A percentile compares a stretch with the other conserved stretches of the same genome.
Evolutionary conservation across 1,139 yeast genomes (phyloP).

Genomic region (Kodamaea plutei): DNA sequence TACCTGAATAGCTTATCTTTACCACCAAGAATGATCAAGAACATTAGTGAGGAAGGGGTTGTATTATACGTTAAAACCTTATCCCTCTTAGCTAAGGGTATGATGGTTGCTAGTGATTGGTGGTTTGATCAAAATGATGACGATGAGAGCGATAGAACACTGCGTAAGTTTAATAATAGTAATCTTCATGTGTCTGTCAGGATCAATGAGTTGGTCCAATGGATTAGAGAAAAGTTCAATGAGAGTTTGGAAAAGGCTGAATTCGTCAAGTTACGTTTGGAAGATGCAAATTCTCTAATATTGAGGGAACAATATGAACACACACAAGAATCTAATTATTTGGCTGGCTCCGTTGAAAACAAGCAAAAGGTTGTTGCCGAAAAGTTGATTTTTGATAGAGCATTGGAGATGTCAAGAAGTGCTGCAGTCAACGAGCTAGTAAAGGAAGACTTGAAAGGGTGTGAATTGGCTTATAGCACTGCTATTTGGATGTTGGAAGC

Average conservation of each 20-base stretch:
- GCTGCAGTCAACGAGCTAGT: constrained; percentile 87
- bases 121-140: constrained; percentile 56
- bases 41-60: constrained; percentile 82
- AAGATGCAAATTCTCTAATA: constrained; percentile 43
- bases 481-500: constrained; percentile 96
- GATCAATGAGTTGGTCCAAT: constrained; percentile 80
- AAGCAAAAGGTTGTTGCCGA: constrained; percentile 57
- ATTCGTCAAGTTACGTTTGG: constrained; percentile 53
- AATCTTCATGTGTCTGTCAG: constrained; percentile 29
- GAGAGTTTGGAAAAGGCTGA: constrained; percentile 89
- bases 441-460: constrained; percentile 70
- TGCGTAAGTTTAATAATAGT: not conserved
- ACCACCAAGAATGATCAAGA: constrained; percentile 56
- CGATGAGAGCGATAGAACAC: constrained; percentile 17
- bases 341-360: constrained; percentile 1
- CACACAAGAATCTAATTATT: constrained; percentile 5
- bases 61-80: constrained; percentile 79
- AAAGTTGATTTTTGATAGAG: constrained; percentile 83
- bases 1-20: constrained; percentile 40
- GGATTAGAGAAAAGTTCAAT: constrained; percentile 87
- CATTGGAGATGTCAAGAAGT: constrained; percentile 83
- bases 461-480: constrained; percentile 86
- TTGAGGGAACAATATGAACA: constrained; percentile 9
- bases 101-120: constrained; percentile 84
- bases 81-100: constrained; percentile 77